phyloP scores from a whole-genome alignment of 192 early-diverging fungal genomes.

The Funneliformis geosporum region DNA sequence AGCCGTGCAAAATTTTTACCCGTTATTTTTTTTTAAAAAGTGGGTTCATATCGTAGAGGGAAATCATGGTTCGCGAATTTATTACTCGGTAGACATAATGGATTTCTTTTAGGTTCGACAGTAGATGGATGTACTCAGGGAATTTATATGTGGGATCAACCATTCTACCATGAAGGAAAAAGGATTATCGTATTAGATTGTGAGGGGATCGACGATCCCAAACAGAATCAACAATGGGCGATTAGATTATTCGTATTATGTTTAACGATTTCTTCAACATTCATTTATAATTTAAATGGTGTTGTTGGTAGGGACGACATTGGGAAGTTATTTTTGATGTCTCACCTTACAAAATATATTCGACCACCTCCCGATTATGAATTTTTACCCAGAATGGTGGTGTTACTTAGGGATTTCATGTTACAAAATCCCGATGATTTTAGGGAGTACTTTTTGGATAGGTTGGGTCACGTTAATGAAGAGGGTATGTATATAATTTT shows the following conservation, averaged over 20 bases:
- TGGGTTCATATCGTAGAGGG: slow-evolving; percentile 26
- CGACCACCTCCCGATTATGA: slow-evolving; percentile 8
- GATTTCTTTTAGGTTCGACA: slow-evolving; percentile 19
- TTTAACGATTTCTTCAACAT: slow-evolving; percentile 22
- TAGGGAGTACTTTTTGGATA: slow-evolving; percentile 12
- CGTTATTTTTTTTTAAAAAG: background rate
- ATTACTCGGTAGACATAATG: slow-evolving; percentile 27
- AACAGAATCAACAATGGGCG: slow-evolving; percentile 21
- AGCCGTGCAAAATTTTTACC: background rate
- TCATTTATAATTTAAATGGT: slow-evolving; percentile 31
- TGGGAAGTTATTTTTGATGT: slow-evolving; percentile 27
- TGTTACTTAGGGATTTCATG: slow-evolving; percentile 23
- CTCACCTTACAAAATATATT: slow-evolving; percentile 24
- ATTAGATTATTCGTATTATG: slow-evolving; percentile 30
- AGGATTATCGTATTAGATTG: slow-evolving; percentile 15
- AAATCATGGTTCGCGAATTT: slow-evolving; percentile 30
- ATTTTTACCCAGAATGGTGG: slow-evolving; percentile 17
- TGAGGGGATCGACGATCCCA: slow-evolving; percentile 27
- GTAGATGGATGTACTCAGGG: slow-evolving; percentile 21
- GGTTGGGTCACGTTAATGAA: background rate
- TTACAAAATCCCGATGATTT: slow-evolving; percentile 4
- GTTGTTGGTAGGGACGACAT: slow-evolving; percentile 22
- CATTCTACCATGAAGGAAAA: slow-evolving; percentile 17
- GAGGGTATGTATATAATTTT: slow-evolving; percentile 3
- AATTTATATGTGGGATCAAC: slow-evolving; percentile 30